Base-by-base conservation (phyloP, 345 rosid genomes). In the Populus davidiana region DNA sequence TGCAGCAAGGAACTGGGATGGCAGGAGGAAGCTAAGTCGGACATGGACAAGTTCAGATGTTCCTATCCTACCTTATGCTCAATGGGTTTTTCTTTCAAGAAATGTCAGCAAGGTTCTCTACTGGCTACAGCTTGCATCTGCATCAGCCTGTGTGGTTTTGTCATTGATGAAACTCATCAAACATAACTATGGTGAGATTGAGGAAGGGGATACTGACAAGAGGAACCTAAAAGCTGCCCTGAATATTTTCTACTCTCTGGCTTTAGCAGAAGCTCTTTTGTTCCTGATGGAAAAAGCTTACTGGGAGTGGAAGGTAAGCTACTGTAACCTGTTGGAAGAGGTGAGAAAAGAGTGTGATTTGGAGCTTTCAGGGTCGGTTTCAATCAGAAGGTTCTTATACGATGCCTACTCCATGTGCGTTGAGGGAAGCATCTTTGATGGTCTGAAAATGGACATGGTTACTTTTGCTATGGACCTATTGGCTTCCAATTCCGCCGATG, bases 51-150 rank as follows among this genome's bases (percentile, higher is more conserved):
- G 86, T 73, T 87, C 94, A 14, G 96, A 94, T 33, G 96, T 90
- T 67, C 98, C 97, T 38, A 85, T 94, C 68, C 83, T 94, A 13
- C 93, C 98, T 0, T 92, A 91, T 47, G 90, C 85, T 21, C 83
- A 76, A 80, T 92, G 98, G 98, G 75, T 90, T 62, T 93, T 86
- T 77, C 86, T 88, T 6, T 80, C 97, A 17, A 85, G 88, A 79
- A 87, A 93, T 39, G 81, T 93, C 63, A 93, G 98, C 77, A 87
- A 86, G 67, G 81, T 93, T 74, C 89, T 94, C 43, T 86, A 91
- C 69, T 93, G 98, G 98, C 97, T 94, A 41, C 97, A 94, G 83
- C 87, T 94, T 69, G 83, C 91, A 25, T 93, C 98, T 8, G 98
- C 97, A 10, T 79, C 84, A 2, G 86, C 94, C 29, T 94, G 97